phyloP scores from a whole-genome alignment of 1,139 yeast species.

The Candida sp. region DNA sequence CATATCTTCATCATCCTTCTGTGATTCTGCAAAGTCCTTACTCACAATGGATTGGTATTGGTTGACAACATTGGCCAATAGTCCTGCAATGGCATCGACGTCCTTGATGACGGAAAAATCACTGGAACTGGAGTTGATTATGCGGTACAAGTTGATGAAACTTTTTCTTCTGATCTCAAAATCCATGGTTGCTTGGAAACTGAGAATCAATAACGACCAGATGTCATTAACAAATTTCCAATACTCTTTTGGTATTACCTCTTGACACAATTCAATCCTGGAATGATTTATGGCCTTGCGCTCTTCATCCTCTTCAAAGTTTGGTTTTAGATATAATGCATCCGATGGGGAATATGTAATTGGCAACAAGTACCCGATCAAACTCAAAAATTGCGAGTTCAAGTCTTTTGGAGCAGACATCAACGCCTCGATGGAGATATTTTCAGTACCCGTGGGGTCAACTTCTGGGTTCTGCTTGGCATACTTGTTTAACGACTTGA shows the following conservation, averaged over 20 bases:
- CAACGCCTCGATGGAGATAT: constrained; percentile 57
- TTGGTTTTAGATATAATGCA: constrained; percentile 35
- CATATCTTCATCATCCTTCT: constrained; percentile 13
- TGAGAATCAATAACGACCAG: constrained; percentile 64
- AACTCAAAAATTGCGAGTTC: constrained; percentile 55
- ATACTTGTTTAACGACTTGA: constrained; percentile 47
- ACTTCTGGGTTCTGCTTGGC: constrained; percentile 19
- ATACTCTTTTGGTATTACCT: constrained; percentile 29
- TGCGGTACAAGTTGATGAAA: constrained; percentile 59
- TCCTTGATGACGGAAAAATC: constrained; percentile 24
- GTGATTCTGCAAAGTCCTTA: constrained; percentile 17
- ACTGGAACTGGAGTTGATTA: constrained; percentile 37
- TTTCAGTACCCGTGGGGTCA: constrained; percentile 3
- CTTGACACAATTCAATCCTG: constrained; percentile 29
- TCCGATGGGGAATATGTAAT: constrained; percentile 30
- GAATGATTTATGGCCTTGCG: constrained; percentile 28
- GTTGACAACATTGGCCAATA: constrained; percentile 74
- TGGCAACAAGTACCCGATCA: constrained; percentile 66
- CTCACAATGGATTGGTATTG: constrained; percentile 47
- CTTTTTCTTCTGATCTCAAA: constrained; percentile 65
- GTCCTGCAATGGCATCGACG: constrained; percentile 41
- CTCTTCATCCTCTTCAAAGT: constrained; percentile 28
- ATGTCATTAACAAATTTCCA: constrained; percentile 51
- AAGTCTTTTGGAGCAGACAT: constrained; percentile 79
- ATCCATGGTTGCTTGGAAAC: constrained; percentile 81